phyloP scores from a whole-genome alignment of 306 rosid genomes.

The Prosopis cineraria region DNA sequence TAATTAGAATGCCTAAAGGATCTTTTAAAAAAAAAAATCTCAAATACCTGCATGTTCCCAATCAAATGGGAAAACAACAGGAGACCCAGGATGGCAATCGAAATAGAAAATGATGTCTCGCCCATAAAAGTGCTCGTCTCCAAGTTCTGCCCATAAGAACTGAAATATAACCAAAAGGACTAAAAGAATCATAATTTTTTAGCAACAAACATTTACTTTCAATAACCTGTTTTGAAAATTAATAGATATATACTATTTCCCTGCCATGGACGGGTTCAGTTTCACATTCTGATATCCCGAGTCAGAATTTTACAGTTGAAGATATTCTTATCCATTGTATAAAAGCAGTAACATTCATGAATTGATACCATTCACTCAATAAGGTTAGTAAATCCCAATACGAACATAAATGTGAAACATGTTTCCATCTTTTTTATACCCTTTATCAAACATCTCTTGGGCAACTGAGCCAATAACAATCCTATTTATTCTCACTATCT shows the following conservation, averaged over 20 bases:
- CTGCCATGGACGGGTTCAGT: background rate
- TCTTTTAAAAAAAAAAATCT: background rate
- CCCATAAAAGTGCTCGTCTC: constrained; percentile 83
- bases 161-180: constrained; percentile 47
- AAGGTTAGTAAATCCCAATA: background rate
- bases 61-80: constrained; percentile 92
- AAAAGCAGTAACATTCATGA: constrained; percentile 1
- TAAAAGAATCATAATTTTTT: constrained; percentile 18
- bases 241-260: constrained; percentile 21
- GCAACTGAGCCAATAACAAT: background rate
- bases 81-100: constrained; percentile 93
- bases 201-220: constrained; percentile 20
- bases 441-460: background rate
- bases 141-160: constrained; percentile 97
- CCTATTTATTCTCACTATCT: background rate
- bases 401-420: background rate
- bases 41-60: constrained; percentile 96
- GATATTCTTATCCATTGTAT: background rate
- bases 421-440: background rate
- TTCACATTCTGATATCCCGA: constrained; percentile 6
- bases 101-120: constrained; percentile 91
- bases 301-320: constrained; percentile 7
- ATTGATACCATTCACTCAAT: background rate
- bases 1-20: background rate
- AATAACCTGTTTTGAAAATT: constrained; percentile 13